Evolutionary conservation across 768 basidiomycete genomes (phyloP), one percentile per base, ranked within the genome.

Genomic region (Mycena amicta): DNA sequence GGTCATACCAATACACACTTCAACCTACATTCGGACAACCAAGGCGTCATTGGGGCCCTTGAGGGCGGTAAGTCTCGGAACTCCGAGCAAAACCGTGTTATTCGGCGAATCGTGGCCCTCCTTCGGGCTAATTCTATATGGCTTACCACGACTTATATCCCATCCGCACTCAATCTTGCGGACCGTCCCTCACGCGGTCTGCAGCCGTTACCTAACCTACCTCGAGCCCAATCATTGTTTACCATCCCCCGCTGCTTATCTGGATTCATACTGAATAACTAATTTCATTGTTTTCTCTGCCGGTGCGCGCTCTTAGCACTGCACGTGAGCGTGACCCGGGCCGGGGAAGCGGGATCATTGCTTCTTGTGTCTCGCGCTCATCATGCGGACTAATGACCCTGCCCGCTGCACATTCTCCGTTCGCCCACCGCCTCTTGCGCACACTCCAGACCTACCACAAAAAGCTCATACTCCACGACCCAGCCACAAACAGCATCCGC

Each of bases 11-110:
- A 73, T 22, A 60, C 60, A 5, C 71, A 77, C 25, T 28, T 74
- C 1, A 2, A 49, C 1, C 52, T 75, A 1, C 63, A 56, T 31
- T 72, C 71, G 0, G 70, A 75, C 55, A 72, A 75, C 46, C 27
- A 61, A 26, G 74, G 74, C 2, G 64, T 71, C 18, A 51, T 76
- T 5, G 68, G 70, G 4, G 68, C 67, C 3, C 49, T 77, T 6
- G 23, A 61, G 1, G 63, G 67, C 0, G 68, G 70, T 0, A 52
- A 50, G 3, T 75, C 70, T 22, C 50, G 66, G 3, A 74, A 68
- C 29, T 57, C 57, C 1, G 53, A 68, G 22, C 72, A 74, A 41
- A 76, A 74, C 50, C 12, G 16, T 0, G 65, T 71, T 6, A 60
- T 77, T 0, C 56, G 66, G 4, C 46, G 62, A 0, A 72, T 75